Percentiles rank a stretch among this genome's conserved stretches.
These are phyloP conservation scores for Zygosaccharomyces kombuchaensis DNA, from an alignment of 805 yeast genomes.

Conservation along the genomic window DNA sequence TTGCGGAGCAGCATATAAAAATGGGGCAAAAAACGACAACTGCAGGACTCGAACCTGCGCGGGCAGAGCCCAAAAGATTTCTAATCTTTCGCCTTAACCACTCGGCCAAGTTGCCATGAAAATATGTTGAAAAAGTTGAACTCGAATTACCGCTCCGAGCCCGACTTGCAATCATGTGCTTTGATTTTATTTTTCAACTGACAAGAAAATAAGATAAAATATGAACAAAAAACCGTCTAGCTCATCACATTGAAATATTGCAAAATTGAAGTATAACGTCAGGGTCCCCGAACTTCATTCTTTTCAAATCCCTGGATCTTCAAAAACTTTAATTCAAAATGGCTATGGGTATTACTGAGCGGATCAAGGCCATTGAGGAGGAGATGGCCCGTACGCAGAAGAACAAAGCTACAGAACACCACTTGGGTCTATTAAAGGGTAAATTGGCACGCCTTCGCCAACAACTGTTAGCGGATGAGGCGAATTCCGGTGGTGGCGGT, in stretches of 20 bases:
- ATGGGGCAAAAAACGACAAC: constrained; percentile 47
- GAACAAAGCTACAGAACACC: constrained; percentile 97
- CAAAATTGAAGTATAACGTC: no score
- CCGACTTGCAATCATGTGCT: not conserved
- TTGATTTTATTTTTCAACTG: not conserved
- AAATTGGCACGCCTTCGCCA: constrained; percentile 89
- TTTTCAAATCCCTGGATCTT: not conserved
- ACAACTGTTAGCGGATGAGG: constrained; percentile 85
- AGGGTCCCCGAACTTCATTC: not conserved
- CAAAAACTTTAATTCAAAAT: constrained; percentile 7
- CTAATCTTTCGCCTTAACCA: constrained; percentile 64
- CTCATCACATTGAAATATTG: not conserved
- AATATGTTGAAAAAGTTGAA: not conserved
- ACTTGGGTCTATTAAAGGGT: constrained; percentile 89
- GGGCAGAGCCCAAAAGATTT: constrained; percentile 57
- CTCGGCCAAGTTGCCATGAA: constrained; percentile 53
- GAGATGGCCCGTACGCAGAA: constrained; percentile 94
- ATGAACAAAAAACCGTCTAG: not conserved
- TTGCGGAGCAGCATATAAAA: constrained; percentile 1
- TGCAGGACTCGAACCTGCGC: constrained; percentile 71
- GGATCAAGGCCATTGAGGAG: constrained; percentile 83
- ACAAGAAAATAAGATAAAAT: not conserved
- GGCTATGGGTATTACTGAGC: constrained; percentile 47
- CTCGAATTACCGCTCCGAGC: not conserved
- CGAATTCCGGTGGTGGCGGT: constrained; percentile 61